phyloP scores from a whole-genome alignment of 495 filamentous ascomycete species.

The Lasiosphaeriaceae sp. region DNA sequence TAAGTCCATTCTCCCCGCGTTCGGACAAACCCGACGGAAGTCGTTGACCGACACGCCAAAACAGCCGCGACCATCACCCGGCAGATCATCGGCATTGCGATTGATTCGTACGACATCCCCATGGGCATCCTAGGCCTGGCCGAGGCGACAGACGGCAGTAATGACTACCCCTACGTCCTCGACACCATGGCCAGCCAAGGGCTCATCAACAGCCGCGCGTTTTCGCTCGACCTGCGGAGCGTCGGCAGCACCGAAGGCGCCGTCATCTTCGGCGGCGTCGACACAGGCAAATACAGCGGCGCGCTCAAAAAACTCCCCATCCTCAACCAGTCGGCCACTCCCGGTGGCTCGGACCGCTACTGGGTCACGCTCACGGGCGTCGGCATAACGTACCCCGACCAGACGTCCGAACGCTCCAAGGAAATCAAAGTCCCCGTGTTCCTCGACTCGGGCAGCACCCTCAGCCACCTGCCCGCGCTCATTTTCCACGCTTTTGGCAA shows the following conservation, averaged over 20 bases:
- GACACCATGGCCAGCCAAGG: constrained; percentile 57
- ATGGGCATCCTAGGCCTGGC: constrained; percentile 73
- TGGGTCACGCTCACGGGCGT: constrained; percentile 23
- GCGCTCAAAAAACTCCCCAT: constrained; percentile 55
- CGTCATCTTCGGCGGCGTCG: constrained; percentile 78
- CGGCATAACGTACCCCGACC: constrained; percentile 25
- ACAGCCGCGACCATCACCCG: constrained; percentile 31
- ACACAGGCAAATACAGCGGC: constrained; percentile 54
- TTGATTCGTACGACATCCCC: constrained; percentile 34
- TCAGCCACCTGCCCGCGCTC: constrained; percentile 19
- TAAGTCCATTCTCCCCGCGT: constrained; percentile 10
- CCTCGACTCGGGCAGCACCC: constrained; percentile 28
- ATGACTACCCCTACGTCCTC: constrained; percentile 64
- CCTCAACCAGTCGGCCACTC: constrained; percentile 25
- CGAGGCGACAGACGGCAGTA: constrained; percentile 36
- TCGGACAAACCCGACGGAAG: background rate
- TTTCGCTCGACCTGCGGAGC: constrained; percentile 62
- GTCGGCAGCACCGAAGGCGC: constrained; percentile 50
- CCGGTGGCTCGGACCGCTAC: constrained; percentile 24
- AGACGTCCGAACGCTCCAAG: constrained; percentile 11
- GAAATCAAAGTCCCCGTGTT: constrained; percentile 24
- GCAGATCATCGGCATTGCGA: constrained; percentile 42
- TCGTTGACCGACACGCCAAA: background rate
- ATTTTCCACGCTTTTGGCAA: constrained; percentile 25
- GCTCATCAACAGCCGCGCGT: constrained; percentile 66